Evolutionary conservation across 2,329 filamentous ascomycete genomes (phyloP).

Genomic region (Podosphaera leucotricha): DNA sequence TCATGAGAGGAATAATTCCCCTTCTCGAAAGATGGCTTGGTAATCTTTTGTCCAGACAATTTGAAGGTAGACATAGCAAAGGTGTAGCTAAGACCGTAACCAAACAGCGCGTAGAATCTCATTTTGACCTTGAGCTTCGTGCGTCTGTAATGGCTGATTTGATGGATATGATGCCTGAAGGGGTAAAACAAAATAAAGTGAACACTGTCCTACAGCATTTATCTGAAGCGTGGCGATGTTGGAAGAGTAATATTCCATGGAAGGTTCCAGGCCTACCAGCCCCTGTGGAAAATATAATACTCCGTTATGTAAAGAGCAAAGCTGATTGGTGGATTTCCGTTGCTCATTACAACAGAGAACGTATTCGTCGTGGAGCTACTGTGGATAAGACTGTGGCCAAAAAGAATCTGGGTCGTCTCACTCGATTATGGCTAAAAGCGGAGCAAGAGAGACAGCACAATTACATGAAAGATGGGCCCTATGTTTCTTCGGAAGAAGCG

Average conservation of each 20-base stretch:
- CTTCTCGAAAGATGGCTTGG: conserved; percentile 92
- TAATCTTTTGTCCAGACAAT: conserved; percentile 87
- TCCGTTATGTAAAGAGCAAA: conserved; percentile 97
- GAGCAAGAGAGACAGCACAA: conserved; percentile 98
- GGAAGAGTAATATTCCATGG: conserved; percentile 99
- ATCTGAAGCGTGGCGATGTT: conserved; percentile 96
- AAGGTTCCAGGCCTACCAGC: conserved; percentile 93
- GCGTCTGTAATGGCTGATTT: conserved; percentile 97
- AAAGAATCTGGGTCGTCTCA: conserved; percentile 91
- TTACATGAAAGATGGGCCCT: conserved; percentile 97
- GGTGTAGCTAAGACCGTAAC: conserved; percentile 97
- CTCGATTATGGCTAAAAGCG: conserved; percentile 87
- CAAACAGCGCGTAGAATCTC: conserved; percentile 95
- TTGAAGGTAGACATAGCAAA: conserved; percentile 95
- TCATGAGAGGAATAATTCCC: conserved; percentile 96
- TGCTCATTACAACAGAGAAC: conserved; percentile 94
- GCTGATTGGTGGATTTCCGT: conserved; percentile 99
- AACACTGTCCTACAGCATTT: conserved; percentile 94
- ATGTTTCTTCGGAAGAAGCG: conserved; percentile 93
- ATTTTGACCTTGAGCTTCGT: conserved; percentile 90
- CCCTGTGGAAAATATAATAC: conserved; percentile 94
- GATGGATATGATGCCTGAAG: conserved; percentile 99
- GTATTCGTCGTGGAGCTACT: conserved; percentile 84
- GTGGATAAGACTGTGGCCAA: conserved; percentile 99
- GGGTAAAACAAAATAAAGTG: conserved; percentile 98